These are phyloP conservation scores for Sanghuangporus sanghuang DNA, from an alignment of 1,284 basidiomycete species.

Conservation along the genomic window DNA sequence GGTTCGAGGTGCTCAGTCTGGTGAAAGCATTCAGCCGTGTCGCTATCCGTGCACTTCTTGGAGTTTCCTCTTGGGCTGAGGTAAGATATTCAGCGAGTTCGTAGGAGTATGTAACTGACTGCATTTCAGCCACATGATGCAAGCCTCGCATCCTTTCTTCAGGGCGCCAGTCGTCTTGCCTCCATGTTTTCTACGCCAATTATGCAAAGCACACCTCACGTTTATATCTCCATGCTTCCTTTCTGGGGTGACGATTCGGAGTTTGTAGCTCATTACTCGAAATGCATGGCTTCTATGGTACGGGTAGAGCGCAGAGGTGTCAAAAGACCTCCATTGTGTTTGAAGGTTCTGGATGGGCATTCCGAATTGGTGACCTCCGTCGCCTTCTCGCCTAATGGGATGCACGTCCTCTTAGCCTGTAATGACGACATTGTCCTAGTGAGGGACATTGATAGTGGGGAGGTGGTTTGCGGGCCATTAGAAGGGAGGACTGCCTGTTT, in stretches of 20 bases:
- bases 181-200: conserved; percentile 11
- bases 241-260: not conserved
- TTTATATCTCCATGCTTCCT: not conserved
- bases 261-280: not conserved
- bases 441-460: conserved; percentile 9
- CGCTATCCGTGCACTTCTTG: too few species aligned
- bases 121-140: not conserved
- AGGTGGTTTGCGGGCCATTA: not conserved
- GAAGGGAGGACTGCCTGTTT: not conserved
- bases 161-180: conserved; percentile 14
- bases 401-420: conserved; percentile 12
- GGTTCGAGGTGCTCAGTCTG: conserved; percentile 21
- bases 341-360: conserved; percentile 14
- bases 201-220: not conserved
- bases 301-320: not conserved
- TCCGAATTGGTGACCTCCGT: conserved; percentile 18
- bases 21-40: conserved; percentile 5
- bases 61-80: too few species aligned
- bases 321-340: not conserved
- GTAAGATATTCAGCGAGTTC: too few species aligned
- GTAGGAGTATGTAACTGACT: too few species aligned
- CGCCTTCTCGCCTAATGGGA: conserved; percentile 15
- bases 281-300: not conserved
- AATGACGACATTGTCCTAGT: conserved; percentile 7
- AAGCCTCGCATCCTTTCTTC: not conserved